Evolutionary conservation across 768 basidiomycete genomes (phyloP), one percentile per base, ranked within the genome.

Genomic region (Nevesoporus exiguus): DNA sequence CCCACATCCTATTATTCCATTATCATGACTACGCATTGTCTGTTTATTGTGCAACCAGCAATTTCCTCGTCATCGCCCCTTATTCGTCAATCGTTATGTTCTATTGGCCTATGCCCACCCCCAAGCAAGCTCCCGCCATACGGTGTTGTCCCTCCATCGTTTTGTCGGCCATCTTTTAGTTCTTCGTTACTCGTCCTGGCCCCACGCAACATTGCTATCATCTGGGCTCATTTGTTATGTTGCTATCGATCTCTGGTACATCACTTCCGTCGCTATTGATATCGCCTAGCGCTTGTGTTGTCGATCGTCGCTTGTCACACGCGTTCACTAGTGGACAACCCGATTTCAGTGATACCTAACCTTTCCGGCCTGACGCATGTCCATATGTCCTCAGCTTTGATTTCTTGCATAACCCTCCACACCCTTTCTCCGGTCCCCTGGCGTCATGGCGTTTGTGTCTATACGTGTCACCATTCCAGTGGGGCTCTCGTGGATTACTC

Each of bases 41-140:
- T 66, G 33, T 66, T 67, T 66, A 66, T 68, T 65, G 36, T 61
- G 59, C 66, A 68, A 67, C 58, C 41, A 65, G 57, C 11, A 54
- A 46, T 43, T 54, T 48, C 58, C 66, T 61, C 58, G 61, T 65
- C 63, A 24, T 52, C 50, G 55, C 40, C 51, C 27, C n/a, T 49
- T 54, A 54, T 55, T 36, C 44, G 29, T 51, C 58, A 42, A 47
- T 68, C 45, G 66, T 57, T 63, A 52, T 66, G 66, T 68, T 13
- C 34, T 41, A 65, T 41, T 54, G 53, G 61, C 55, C 55, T 51
- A 58, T 49, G 58, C 45, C 49, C 17, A 24, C 14, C 24, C 13
- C 48, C 60, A 47, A 44, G 54, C 52, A 54, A 52, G 47, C 33
- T 34, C 22, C 36, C 19, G 30, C 36, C 43, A 47, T 24, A 47